phyloP scores from a whole-genome alignment of 768 basidiomycete species.

The Leccinellum luteum region DNA sequence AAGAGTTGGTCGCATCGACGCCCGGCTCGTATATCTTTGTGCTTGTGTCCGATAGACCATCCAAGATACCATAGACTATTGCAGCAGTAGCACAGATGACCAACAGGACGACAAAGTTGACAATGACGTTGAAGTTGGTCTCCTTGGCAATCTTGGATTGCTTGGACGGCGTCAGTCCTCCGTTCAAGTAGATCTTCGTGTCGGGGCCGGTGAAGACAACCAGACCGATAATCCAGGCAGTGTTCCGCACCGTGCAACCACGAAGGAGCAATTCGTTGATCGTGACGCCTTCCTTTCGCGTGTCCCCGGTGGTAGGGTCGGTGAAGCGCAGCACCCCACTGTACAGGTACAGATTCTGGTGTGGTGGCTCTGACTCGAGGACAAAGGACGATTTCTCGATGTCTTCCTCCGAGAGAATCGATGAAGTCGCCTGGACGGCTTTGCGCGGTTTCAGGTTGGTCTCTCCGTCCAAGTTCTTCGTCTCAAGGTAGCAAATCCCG shows the following conservation, averaged over 20 bases:
- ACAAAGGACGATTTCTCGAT: conserved; percentile 82
- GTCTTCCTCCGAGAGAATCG: conserved; percentile 83
- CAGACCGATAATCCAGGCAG: conserved; percentile 89
- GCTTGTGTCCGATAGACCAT: conserved; percentile 60
- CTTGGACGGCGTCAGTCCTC: conserved; percentile 93
- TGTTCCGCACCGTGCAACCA: conserved; percentile 88
- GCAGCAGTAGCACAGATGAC: conserved; percentile 76
- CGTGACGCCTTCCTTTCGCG: conserved; percentile 66
- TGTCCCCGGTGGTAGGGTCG: conserved; percentile 48
- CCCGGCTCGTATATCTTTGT: conserved; percentile 68
- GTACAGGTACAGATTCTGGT: conserved; percentile 90
- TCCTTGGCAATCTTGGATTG: conserved; percentile 97
- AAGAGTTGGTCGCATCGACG: conserved; percentile 57
- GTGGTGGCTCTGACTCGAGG: conserved; percentile 90
- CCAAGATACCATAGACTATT: conserved; percentile 72
- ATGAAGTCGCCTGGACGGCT: conserved; percentile 71
- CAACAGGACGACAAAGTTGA: conserved; percentile 83
- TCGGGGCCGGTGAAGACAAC: conserved; percentile 93
- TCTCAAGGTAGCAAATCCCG: conserved; percentile 92
- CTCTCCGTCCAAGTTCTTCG: conserved; percentile 97
- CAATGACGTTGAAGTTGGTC: conserved; percentile 96
- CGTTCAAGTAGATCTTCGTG: conserved; percentile 90
- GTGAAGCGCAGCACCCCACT: conserved; percentile 81
- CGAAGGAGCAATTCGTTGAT: conserved; percentile 94
- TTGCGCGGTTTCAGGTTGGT: conserved; percentile 91